Evolutionary conservation across 345 rosid species (phyloP).

Genomic region (Reutealis trisperma): DNA sequence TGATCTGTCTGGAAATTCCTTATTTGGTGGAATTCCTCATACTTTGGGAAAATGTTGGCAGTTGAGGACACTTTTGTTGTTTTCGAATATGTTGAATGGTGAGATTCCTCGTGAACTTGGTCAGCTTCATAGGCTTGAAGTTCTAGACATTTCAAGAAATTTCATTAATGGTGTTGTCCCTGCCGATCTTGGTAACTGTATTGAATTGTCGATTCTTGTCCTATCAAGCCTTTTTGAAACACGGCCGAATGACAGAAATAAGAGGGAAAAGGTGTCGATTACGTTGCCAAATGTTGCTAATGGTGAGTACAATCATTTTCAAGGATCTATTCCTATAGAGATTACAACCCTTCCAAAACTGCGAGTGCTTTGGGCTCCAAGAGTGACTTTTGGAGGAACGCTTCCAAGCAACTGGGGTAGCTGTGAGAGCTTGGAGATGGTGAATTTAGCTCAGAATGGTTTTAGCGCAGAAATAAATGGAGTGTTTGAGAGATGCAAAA

Average conservation of each 20-base stretch:
- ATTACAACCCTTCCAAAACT: conserved; percentile 34
- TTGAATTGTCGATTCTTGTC: conserved; percentile 33
- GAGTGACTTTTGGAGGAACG: conserved; percentile 21
- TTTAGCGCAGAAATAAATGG: conserved; percentile 27
- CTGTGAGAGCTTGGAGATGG: conserved; percentile 36
- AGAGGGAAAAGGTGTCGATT: neutral
- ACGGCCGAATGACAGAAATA: conserved; percentile 5
- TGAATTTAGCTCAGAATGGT: conserved; percentile 38
- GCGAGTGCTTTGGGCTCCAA: conserved; percentile 37
- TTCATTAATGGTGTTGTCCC: conserved; percentile 32
- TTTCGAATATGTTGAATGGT: conserved; percentile 31
- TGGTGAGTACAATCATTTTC: conserved; percentile 24
- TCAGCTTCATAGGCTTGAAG: conserved; percentile 27
- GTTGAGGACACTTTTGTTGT: conserved; percentile 34
- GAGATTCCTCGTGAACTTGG: conserved; percentile 36
- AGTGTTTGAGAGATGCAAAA: conserved; percentile 32
- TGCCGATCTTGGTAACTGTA: conserved; percentile 37
- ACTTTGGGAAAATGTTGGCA: conserved; percentile 29
- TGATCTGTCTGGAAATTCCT: conserved; percentile 38
- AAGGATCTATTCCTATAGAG: conserved; percentile 29
- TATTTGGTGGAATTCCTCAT: conserved; percentile 28
- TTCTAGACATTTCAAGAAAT: conserved; percentile 36
- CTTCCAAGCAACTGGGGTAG: conserved; percentile 32
- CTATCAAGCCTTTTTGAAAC: conserved; percentile 32
- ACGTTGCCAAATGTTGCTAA: neutral